phyloP scores from a whole-genome alignment of 345 rosid genomes.

The Bretschneidera sinensis region DNA sequence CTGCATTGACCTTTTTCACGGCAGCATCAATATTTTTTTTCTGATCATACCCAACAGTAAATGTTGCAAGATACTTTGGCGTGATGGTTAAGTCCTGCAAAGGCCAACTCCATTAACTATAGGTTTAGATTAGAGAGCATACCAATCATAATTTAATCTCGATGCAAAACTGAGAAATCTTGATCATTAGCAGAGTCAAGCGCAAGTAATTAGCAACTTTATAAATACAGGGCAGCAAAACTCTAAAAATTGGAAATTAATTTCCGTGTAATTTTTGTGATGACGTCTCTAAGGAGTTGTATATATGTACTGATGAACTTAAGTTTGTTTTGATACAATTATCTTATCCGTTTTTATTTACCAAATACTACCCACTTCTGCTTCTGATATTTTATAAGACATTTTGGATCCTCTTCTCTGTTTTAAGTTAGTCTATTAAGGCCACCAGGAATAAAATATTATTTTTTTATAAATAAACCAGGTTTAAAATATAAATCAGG shows the following conservation, averaged over 20 bases:
- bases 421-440: background rate
- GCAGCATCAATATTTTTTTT: conserved; percentile 77
- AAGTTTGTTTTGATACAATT: no score
- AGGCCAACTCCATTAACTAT: conserved; percentile 22
- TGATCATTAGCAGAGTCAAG: no score
- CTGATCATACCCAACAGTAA: conserved; percentile 84
- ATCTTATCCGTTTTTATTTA: background rate
- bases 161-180: conserved; percentile 2
- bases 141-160: conserved; percentile 6
- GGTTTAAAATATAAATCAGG: background rate
- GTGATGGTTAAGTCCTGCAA: conserved; percentile 67
- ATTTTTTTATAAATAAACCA: no score
- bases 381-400: background rate
- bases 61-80: conserved; percentile 78
- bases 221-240: no score
- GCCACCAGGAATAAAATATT: no score
- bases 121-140: conserved; percentile 14
- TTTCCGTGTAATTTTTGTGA: background rate
- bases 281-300: background rate
- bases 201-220: no score
- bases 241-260: no score
- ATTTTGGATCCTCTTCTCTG: background rate
- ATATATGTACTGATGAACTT: background rate
- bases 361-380: background rate
- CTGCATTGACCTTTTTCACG: conserved; percentile 56